A percentile compares a stretch with the other conserved stretches of the same genome.
Conservation (phyloP, 306 rosid species). For the Glycine soja region DNA sequence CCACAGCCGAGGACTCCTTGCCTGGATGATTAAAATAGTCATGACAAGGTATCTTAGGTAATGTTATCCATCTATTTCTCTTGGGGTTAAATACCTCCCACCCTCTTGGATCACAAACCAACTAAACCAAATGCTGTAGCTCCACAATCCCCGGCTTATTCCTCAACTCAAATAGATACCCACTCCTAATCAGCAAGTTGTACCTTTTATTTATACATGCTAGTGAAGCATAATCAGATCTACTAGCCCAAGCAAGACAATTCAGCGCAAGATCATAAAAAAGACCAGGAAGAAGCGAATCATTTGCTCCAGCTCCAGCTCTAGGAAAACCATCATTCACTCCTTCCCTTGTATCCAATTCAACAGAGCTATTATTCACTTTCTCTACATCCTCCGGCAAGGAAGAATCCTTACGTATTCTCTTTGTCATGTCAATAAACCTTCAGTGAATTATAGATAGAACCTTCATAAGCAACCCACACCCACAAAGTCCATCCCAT, state of each 20-base stretch:
- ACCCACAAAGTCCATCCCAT: conserved; percentile 49
- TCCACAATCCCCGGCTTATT: conserved; percentile 63
- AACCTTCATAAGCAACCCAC: conserved; percentile 41
- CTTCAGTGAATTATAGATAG: conserved; percentile 46
- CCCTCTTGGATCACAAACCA: conserved; percentile 73
- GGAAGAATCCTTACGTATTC: conserved; percentile 38
- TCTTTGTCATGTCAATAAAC: conserved; percentile 53
- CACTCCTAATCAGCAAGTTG: conserved; percentile 63
- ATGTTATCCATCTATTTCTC: conserved; percentile 69
- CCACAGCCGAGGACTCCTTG: conserved; percentile 84
- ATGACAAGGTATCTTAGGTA: conserved; percentile 81
- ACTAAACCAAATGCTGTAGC: conserved; percentile 76
- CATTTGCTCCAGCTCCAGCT: conserved; percentile 60
- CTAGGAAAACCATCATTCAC: conserved; percentile 65
- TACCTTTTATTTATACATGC: conserved; percentile 64
- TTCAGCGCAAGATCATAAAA: conserved; percentile 71
- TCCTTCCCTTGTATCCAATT: conserved; percentile 47
- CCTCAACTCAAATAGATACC: conserved; percentile 65
- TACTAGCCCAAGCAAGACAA: conserved; percentile 67
- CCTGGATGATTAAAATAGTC: conserved; percentile 83
- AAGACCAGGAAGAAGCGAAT: conserved; percentile 75
- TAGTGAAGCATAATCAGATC: conserved; percentile 69
- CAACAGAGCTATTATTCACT: conserved; percentile 39
- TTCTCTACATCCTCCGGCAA: conserved; percentile 49
- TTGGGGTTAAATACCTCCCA: conserved; percentile 72